A percentile compares a stretch with the other conserved stretches of the same genome.
Evolutionary conservation across 1,139 yeast genomes (phyloP).

Genomic region (Pichia sp.): DNA sequence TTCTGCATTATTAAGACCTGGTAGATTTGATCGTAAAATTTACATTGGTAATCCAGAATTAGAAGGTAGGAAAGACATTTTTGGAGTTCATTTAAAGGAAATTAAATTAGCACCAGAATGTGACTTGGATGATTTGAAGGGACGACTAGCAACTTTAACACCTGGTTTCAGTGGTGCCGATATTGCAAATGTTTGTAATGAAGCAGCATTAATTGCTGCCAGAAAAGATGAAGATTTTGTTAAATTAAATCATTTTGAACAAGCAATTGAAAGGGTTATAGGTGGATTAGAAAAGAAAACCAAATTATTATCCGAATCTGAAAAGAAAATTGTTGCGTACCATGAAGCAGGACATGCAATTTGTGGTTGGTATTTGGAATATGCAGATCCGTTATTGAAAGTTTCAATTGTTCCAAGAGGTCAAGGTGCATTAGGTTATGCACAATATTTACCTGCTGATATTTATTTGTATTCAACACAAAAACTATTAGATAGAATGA

Average conservation of each 20-base stretch:
- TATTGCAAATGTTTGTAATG: conserved; percentile 94
- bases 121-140: conserved; percentile 53
- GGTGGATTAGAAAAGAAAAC: conserved; percentile 94
- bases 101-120: conserved; percentile 46
- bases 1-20: conserved; percentile 90
- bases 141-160: conserved; percentile 87
- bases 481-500: conserved; percentile 84
- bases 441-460: conserved; percentile 94
- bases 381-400: conserved; percentile 88
- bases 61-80: conserved; percentile 88
- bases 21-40: conserved; percentile 93
- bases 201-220: conserved; percentile 95
- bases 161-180: conserved; percentile 99
- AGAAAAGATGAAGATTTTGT: conserved; percentile 68
- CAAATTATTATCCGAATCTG: conserved; percentile 73
- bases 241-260: conserved; percentile 75
- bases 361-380: conserved; percentile 90
- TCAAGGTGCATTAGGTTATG: conserved; percentile 95
- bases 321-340: conserved; percentile 85
- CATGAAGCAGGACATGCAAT: conserved; percentile 99
- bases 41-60: conserved; percentile 88
- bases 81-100: conserved; percentile 72
- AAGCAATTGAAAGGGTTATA: conserved; percentile 94
- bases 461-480: conserved; percentile 72
- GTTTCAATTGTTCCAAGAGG: conserved; percentile 97